These are phyloP conservation scores for Trametes coccinea DNA, from an alignment of 768 basidiomycete species.

Conservation along the genomic window DNA sequence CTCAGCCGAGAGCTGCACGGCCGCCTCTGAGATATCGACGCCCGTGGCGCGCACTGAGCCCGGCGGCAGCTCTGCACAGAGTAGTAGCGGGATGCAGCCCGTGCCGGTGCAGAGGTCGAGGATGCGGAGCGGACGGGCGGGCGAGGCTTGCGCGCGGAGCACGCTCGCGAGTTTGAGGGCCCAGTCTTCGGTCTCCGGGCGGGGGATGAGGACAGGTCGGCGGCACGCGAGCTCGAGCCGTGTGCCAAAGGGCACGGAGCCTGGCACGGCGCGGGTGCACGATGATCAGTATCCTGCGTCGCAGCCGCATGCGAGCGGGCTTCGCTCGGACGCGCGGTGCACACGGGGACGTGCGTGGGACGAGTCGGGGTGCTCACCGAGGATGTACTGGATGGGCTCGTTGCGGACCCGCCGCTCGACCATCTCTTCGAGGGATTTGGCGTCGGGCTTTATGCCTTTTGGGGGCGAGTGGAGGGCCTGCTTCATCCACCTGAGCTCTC, in stretches of 20 bases:
- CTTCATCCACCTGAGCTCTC: conserved; percentile 53
- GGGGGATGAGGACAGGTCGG: conserved; percentile 87
- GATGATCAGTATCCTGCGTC: not conserved
- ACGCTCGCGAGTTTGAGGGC: conserved; percentile 56
- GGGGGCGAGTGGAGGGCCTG: conserved; percentile 28
- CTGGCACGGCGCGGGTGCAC: conserved; percentile 34
- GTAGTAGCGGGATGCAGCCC: conserved; percentile 87
- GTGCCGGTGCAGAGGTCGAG: conserved; percentile 94
- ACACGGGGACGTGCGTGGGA: too few species aligned
- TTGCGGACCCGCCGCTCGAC: conserved; percentile 61
- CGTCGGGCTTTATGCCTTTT: not conserved
- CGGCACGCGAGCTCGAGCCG: conserved; percentile 71
- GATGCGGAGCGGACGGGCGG: conserved; percentile 41
- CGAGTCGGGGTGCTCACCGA: conserved; percentile 52
- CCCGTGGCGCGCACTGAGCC: conserved; percentile 57
- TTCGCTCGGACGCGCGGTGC: too few species aligned
- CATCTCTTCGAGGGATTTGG: conserved; percentile 41
- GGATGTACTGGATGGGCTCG: conserved; percentile 89
- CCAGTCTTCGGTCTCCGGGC: conserved; percentile 94
- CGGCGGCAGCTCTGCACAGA: conserved; percentile 64
- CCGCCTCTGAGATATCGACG: conserved; percentile 67
- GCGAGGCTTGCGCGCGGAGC: conserved; percentile 35
- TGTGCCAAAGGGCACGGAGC: conserved; percentile 82
- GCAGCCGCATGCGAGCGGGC: too few species aligned
- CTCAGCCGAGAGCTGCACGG: conserved; percentile 49